Evolutionary conservation across 2,329 filamentous ascomycete genomes (phyloP), one percentile per base, ranked within the genome.

Genomic region (Aspergillus pseudoglaucus): DNA sequence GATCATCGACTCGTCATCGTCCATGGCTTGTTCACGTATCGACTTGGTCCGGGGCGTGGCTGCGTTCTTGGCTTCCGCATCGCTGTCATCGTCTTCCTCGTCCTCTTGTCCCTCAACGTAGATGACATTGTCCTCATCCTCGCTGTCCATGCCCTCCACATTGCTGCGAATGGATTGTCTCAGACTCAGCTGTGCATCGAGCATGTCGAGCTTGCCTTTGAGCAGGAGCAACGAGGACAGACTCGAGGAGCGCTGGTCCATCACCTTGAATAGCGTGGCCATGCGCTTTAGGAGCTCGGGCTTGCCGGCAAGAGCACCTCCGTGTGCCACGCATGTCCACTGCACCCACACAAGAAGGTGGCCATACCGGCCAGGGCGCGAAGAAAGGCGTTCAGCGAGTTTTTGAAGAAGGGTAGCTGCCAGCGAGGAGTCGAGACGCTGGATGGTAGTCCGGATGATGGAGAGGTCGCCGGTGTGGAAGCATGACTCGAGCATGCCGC

Each of bases 301-400:
- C 66, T 95, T 88, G 27, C 85, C 85, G 9, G 90, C 88, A 44
- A 98, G 77, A 46, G 90, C 90, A 55, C 91, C 93, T 56, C 93
- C 93, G 64, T 98, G 93, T 1, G 88, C 85, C 30, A 96, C 83
- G 47, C 96, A 80, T 1, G 89, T 91, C 88, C 90, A 95, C 70
- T 96, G 90, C 39, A 97, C 87, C 90, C 93, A 98, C 14, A 87
- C 82, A 79, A 96, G 90, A 27, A 98, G 80, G 62, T 85, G 88
- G 45, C 90, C 90, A 12, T 93, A 91, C 47, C 93, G 82, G 3
- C 91, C 93, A 1, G 93, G 93, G 40, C 89, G 83, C 56, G 86
- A 82, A 69, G 95, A 85, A 65, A 98, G 81, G 50, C 90, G 81
- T 58, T 94, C 87, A 7, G 93, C 88, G 45, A 98, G 80, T 67